These are phyloP conservation scores for Solanum sejunctum DNA, from an alignment of 257 asterid species.

Conservation along the genomic window DNA sequence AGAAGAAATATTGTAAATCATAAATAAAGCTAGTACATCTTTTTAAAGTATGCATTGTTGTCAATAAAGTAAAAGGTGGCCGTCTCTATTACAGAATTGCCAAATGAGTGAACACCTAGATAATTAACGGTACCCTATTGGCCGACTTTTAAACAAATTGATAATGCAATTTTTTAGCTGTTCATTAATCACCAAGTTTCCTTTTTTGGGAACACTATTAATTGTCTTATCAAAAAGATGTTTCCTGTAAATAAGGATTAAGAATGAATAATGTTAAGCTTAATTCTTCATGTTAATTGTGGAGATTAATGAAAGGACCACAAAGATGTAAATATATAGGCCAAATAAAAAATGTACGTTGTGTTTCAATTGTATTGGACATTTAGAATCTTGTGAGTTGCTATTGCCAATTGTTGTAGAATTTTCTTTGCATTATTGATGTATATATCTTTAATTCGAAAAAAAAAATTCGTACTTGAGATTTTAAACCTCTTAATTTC, in stretches of 20 bases:
- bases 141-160: background rate
- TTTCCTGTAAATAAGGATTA: background rate
- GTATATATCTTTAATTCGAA: background rate
- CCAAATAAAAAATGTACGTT: background rate
- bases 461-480: background rate
- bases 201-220: background rate
- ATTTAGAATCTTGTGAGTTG: background rate
- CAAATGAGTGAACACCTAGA: background rate
- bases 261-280: background rate
- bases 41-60: conserved; percentile 10
- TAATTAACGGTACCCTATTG: background rate
- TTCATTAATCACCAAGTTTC: background rate
- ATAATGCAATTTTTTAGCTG: background rate
- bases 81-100: background rate
- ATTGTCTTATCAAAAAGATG: background rate
- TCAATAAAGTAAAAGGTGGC: background rate
- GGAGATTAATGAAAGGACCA: background rate
- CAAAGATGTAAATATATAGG: background rate
- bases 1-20: background rate
- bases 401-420: background rate
- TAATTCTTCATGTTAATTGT: background rate
- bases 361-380: background rate
- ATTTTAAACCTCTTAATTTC: background rate
- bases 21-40: background rate
- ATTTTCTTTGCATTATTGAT: background rate